Evolutionary conservation across 805 yeast genomes (phyloP).

Genomic region (Blastobotrys attinorum): DNA sequence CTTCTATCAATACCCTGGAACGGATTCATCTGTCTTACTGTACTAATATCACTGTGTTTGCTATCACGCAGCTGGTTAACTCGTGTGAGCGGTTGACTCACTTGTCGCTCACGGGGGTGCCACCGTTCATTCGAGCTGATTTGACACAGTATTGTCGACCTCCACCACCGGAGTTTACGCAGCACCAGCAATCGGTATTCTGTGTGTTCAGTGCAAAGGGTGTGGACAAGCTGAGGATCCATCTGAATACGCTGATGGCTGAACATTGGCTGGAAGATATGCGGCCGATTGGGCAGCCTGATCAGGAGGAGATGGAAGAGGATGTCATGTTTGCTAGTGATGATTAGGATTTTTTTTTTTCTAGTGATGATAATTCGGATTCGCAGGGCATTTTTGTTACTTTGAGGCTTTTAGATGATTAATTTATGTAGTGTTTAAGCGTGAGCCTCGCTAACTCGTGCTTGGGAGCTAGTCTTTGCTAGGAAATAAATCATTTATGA

Average conservation of each 20-base stretch:
- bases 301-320: no score
- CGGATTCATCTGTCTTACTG: constrained; percentile 92
- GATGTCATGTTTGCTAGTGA: no score
- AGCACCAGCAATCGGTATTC: constrained; percentile 73
- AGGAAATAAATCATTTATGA: no score
- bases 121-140: constrained; percentile 81
- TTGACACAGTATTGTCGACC: constrained; percentile 81
- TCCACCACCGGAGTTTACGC: constrained; percentile 88
- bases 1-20: constrained; percentile 61
- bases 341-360: no score
- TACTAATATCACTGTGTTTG: constrained; percentile 66
- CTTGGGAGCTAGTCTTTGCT: no score
- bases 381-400: no score
- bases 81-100: constrained; percentile 85
- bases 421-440: no score
- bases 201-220: constrained; percentile 94
- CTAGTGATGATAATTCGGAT: no score
- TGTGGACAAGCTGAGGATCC: constrained; percentile 64
- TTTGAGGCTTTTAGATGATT: no score
- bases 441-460: no score
- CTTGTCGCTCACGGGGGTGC: constrained; percentile 83
- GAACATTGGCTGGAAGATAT: no score
- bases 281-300: no score
- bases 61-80: constrained; percentile 65
- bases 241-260: constrained; percentile 36